Percentiles rank a stretch among this genome's conserved stretches.
Evolutionary conservation across 805 yeast species (phyloP).

Genomic region (Tetrapisispora namnaoensis): DNA sequence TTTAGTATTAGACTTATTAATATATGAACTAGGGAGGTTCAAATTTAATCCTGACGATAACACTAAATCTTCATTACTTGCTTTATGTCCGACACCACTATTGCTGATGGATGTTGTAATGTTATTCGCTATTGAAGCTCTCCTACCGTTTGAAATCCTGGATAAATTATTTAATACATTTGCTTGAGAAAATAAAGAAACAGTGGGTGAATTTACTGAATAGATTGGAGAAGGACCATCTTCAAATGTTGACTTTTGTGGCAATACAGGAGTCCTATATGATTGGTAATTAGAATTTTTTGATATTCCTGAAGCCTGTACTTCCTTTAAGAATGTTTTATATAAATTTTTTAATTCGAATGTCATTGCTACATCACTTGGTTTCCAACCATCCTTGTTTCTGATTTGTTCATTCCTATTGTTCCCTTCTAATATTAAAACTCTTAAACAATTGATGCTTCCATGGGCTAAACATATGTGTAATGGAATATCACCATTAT

Average conservation of each 20-base stretch:
- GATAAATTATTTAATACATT: constrained; percentile 14
- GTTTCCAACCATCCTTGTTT: constrained; percentile 56
- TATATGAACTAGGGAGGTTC: constrained; percentile 13
- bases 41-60: constrained; percentile 19
- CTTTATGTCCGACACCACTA: constrained; percentile 1
- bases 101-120: neutral
- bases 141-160: constrained; percentile 17
- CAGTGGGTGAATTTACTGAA: constrained; percentile 18
- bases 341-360: constrained; percentile 40
- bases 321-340: constrained; percentile 22
- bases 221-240: constrained; percentile 24
- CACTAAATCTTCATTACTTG: constrained; percentile 6
- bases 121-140: constrained; percentile 11
- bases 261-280: constrained; percentile 20
- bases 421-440: constrained; percentile 37
- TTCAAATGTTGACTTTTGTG: constrained; percentile 20
- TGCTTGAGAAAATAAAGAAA: constrained; percentile 8
- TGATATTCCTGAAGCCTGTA: constrained; percentile 8
- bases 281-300: constrained; percentile 16
- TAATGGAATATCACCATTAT: constrained; percentile 69
- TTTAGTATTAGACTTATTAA: neutral
- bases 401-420: constrained; percentile 37
- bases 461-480: constrained; percentile 77
- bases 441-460: constrained; percentile 43
- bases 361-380: constrained; percentile 50